phyloP scores from a whole-genome alignment of 208 protist genomes.

The Leptomonas pyrrhocoris region DNA sequence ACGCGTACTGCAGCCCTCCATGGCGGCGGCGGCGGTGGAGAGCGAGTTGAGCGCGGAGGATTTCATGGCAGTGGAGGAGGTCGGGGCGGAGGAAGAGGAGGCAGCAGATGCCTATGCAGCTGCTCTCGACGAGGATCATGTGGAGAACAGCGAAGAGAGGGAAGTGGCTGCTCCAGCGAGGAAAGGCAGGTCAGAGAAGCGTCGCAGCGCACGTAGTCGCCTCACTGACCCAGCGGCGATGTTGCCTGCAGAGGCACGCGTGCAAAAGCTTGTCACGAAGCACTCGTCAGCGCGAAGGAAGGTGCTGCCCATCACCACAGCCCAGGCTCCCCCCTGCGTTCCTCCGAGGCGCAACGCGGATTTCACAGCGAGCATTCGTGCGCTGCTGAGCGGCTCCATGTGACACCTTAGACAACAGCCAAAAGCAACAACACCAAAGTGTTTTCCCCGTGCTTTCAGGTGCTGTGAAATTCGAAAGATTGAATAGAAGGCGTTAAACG shows the following conservation, averaged over 20 bases:
- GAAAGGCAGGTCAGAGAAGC: not conserved
- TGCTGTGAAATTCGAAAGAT: no score
- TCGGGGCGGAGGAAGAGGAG: not conserved
- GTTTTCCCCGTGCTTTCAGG: not conserved
- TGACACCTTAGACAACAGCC: conserved; percentile 4
- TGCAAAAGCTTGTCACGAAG: conserved; percentile 23
- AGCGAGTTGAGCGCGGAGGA: conserved; percentile 11
- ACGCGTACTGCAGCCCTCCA: not conserved
- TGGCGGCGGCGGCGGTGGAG: not conserved
- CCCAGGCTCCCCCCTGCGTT: conserved; percentile 9
- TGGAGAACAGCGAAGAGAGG: not conserved
- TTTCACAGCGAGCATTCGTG: conserved; percentile 30
- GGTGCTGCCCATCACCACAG: not conserved
- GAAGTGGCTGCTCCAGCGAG: not conserved
- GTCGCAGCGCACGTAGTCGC: conserved; percentile 17
- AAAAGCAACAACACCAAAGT: not conserved
- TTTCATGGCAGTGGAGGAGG: not conserved
- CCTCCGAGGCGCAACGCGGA: conserved; percentile 8
- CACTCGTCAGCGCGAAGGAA: conserved; percentile 9
- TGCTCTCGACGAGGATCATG: not conserved
- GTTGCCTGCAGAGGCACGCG: conserved; percentile 21
- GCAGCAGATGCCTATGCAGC: not conserved
- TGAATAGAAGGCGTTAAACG: no score
- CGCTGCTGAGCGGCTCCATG: conserved; percentile 26
- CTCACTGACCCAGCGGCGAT: conserved; percentile 14